Evolutionary conservation across 2,329 filamentous ascomycete species (phyloP), one percentile per base, ranked within the genome.

Genomic region (Pezicula neosporulosa): DNA sequence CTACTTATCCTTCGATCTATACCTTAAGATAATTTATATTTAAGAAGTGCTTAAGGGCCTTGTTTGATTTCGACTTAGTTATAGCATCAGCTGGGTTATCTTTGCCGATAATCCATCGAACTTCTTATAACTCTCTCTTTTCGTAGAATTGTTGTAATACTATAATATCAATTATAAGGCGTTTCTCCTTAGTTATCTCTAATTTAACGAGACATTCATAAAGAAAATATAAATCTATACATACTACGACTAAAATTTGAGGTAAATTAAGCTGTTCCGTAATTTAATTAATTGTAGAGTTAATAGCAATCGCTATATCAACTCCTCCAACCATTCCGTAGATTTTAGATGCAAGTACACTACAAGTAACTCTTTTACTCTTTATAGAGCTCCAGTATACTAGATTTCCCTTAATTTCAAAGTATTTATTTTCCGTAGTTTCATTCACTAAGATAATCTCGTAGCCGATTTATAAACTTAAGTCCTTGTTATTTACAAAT

Each of bases 101-200:
- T 8, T 49, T 8, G 2, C 51, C 39, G 33, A 54, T 27, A 33
- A 60, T 60, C 50, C 41, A 63, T 21, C 38, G 12, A 12, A 63
- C 39, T 19, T 61, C 52, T 3, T 33, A 8, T 1, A 58, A 24
- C 24, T 63, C 52, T 2, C 49, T 27, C 0, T 47, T 18, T 21
- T 63, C 52, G 38, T 62, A 62, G 0, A 46, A 54, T 47, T 63
- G 38, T 0, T 53, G 18, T 1, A 63, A n/a, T 1, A 47, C 45
- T 42, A 63, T 59, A n/a, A 63, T 57, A 39, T 62, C 52, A 33
- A 61, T 57, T 44, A 57, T 61, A 1, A 54, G 21, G 1, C 53
- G 2, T 21, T 62, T 58, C 15, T 62, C 52, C 18, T 56, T 51
- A 1, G 49, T 60, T 3, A 50, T 57, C 1, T 50, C 44, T 0